Base-by-base conservation (phyloP, 768 basidiomycete genomes). In the Lyophyllum shimeji region DNA sequence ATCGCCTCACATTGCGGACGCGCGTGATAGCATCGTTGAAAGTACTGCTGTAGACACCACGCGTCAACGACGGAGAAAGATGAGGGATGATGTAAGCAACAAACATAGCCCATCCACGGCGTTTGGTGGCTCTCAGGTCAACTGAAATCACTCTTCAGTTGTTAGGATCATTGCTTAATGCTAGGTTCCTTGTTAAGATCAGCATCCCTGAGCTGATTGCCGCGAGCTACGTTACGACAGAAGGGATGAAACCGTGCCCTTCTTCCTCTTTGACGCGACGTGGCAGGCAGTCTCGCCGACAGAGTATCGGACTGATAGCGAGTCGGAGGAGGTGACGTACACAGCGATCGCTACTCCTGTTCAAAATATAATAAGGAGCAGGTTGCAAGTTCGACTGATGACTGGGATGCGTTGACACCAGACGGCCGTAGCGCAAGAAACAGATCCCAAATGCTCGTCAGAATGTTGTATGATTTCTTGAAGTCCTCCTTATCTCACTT, bases 1-100 rank as follows among this genome's bases (percentile, higher is more conserved):
- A 59, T 63, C 53, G 53, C 58, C 62, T 61, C 33, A 31, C 15
- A 46, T 18, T 27, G 49, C 53, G 27, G 39, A 48, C 50, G 47
- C 50, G 46, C 53, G 46, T 59, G 60, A 55, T 59, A 53, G 55
- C 53, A 57, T 56, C 56, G 50, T 23, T 53, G 23, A 48, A 25
- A n/a, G n/a, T n/a, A n/a, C 11, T 23, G 45, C 15, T 39, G 45
- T 50, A 33, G 42, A 11, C 9, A 39, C 37, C 45, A 58, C 58
- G 48, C 54, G 40, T 21, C 40, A 42, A n/a, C 12, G 43, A 50
- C 50, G 37, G 47, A 46, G 39, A 27, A 21, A 34, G 24, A 25
- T 31, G 31, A 20, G 39, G 33, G 34, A 61, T 61, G 37, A 61
- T 29, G 31, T 58, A 61, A 61, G 46, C 53, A 60, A 33, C 40